Base-by-base conservation (phyloP, 2,329 filamentous ascomycete genomes). In the Colletotrichum sp. region DNA sequence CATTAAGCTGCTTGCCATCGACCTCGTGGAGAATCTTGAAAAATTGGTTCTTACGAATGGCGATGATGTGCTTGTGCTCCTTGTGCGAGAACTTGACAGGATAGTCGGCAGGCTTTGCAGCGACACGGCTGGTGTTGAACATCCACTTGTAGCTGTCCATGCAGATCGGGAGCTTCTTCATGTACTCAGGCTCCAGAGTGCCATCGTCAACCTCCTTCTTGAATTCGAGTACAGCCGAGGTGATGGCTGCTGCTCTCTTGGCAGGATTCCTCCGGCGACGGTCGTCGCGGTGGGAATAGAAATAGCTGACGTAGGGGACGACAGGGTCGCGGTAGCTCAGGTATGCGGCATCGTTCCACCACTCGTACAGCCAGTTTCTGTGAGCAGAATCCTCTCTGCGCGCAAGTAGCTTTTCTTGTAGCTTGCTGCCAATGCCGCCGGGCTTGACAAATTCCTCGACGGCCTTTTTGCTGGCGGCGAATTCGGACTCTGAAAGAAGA, bases 131-230 rank as follows among this genome's bases (percentile, higher is more conserved):
- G 86, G 92, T 93, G 87, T 99, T 98, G 91, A 99, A 99, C 97
- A 99, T 99, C 91, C 93, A 98, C 88, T 98, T 90, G 89, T 98
- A 98, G 83, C 95, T 97, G 89, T 96, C 96, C 97, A 99, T 99
- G 86, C 96, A 97, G 83, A 98, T 96, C 76, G 97, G 97, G 75
- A 97, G 91, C 87, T 96, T 96, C 89, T 97, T 97, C 96, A 99
- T 98, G 88, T 98, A 98, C 87, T 99, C 97, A 28, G 97, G 97
- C 88, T 99, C 97, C 68, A 99, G 89, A 9, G 92, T 93, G 79
- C 93, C 93, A 58, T 85, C 84, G 83, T 98, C 96, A 25, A 98
- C 96, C 87, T 96, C 92, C 85, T 93, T 94, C 91, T 98, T 98
- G 90, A 99, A 99, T 83, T 97, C 95, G 52, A 99, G 91, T 2